These are phyloP conservation scores for Eucalyptus leucophloia DNA, from an alignment of 345 rosid species.

Conservation along the genomic window DNA sequence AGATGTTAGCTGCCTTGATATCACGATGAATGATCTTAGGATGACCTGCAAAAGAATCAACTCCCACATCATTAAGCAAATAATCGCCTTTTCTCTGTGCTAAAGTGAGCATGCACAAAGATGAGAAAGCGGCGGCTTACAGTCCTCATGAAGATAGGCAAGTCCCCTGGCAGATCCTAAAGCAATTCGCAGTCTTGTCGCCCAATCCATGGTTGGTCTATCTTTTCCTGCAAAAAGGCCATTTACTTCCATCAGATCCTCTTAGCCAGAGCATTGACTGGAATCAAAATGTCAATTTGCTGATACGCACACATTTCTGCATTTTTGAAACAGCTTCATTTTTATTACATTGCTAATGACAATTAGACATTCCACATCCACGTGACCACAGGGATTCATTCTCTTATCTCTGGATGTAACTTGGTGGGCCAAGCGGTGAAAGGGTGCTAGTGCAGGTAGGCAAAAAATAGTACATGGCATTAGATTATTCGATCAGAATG, in stretches of 20 bases:
- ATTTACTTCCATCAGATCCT: neutral
- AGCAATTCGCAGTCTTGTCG: conserved; percentile 65
- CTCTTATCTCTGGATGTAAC: neutral
- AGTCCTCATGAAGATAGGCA: conserved; percentile 96
- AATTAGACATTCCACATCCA: neutral
- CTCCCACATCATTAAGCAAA: neutral
- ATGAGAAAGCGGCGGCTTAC: conserved; percentile 20
- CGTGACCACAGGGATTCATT: neutral
- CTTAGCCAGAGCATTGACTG: neutral
- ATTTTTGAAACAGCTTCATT: neutral
- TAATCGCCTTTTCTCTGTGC: neutral
- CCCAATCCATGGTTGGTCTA: conserved; percentile 73
- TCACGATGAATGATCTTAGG: conserved; percentile 94
- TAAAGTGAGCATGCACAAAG: neutral
- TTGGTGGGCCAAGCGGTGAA: neutral
- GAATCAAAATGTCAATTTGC: neutral
- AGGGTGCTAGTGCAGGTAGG: neutral
- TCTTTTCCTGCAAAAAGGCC: conserved; percentile 38
- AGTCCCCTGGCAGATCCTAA: conserved; percentile 91
- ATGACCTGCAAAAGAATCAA: conserved; percentile 36
- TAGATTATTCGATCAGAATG: neutral
- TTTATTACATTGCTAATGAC: neutral
- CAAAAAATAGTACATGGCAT: neutral
- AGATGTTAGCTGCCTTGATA: conserved; percentile 81
- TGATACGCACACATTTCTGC: neutral